Evolutionary conservation across 768 basidiomycete genomes (phyloP).

Genomic region (Astraeus odoratus): DNA sequence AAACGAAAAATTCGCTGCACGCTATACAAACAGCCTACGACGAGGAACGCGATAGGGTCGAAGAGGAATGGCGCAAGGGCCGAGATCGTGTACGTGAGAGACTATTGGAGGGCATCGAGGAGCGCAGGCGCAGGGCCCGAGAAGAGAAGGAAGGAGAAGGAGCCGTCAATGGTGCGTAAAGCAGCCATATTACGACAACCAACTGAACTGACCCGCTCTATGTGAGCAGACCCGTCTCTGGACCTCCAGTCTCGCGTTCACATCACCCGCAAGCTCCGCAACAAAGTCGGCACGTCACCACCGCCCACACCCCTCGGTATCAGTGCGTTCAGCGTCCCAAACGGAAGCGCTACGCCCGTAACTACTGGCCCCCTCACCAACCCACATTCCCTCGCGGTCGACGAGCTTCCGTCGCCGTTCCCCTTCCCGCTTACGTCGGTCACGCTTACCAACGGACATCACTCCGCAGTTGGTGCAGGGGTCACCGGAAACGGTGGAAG

Average conservation of each 20-base stretch:
- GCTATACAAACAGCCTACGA: constrained; percentile 65
- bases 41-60: constrained; percentile 72
- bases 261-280: constrained; percentile 78
- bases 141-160: constrained; percentile 90
- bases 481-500: constrained; percentile 33
- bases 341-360: constrained; percentile 46
- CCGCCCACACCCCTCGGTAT: constrained; percentile 63
- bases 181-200: constrained; percentile 3
- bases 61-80: constrained; percentile 76
- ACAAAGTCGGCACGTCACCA: constrained; percentile 72
- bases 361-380: constrained; percentile 67
- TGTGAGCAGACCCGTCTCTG: constrained; percentile 54
- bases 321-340: constrained; percentile 28
- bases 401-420: constrained; percentile 83
- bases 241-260: constrained; percentile 75
- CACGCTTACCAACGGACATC: constrained; percentile 31
- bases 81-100: constrained; percentile 70
- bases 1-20: constrained; percentile 64
- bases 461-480: constrained; percentile 26
- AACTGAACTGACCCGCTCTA: constrained; percentile 1
- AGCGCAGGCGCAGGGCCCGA: constrained; percentile 66
- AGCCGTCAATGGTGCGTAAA: constrained; percentile 52
- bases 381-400: constrained; percentile 79
- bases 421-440: constrained; percentile 63
- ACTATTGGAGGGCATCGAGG: constrained; percentile 79